phyloP scores from a whole-genome alignment of 2,329 filamentous ascomycete genomes.

The Macrophomina tecta region DNA sequence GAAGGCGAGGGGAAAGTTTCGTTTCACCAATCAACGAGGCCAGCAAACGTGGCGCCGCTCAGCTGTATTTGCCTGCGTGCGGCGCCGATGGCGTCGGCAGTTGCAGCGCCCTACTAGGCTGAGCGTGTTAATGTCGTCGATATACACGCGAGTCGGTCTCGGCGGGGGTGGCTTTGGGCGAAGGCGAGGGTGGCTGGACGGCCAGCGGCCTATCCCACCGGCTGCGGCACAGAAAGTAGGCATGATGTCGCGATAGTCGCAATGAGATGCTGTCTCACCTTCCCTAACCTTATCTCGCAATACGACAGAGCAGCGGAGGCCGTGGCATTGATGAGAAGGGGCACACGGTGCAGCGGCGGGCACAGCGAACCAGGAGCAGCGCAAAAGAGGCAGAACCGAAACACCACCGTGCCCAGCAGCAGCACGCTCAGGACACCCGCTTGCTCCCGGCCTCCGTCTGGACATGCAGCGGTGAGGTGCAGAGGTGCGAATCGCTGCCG shows the following conservation, averaged over 20 bases:
- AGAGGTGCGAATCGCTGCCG: not conserved
- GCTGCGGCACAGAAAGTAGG: slow-evolving; percentile 1
- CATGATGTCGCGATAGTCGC: not conserved
- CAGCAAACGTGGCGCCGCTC: slow-evolving; percentile 2
- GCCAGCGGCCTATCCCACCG: not conserved
- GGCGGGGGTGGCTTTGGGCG: not conserved
- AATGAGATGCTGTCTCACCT: not conserved
- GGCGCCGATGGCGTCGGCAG: not conserved
- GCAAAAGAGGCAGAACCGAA: slow-evolving; percentile 1
- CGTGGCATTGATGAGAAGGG: slow-evolving; percentile 9
- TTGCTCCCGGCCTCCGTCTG: not conserved
- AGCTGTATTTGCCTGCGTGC: not conserved
- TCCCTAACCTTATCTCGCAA: slow-evolving; percentile 2
- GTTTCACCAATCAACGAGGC: not conserved
- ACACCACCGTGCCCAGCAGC: not conserved
- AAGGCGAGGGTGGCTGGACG: not conserved
- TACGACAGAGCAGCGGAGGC: not conserved
- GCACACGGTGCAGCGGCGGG: not conserved
- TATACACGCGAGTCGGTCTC: not conserved
- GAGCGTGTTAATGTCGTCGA: not conserved
- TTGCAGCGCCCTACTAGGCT: not conserved
- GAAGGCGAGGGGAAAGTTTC: slow-evolving; percentile 10
- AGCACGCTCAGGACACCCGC: slow-evolving; percentile 1
- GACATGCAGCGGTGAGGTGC: not conserved
- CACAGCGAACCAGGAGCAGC: not conserved